Evolutionary conservation across 2,329 filamentous ascomycete species (phyloP), one percentile per base, ranked within the genome.

Genomic region (Curvularia lunata): DNA sequence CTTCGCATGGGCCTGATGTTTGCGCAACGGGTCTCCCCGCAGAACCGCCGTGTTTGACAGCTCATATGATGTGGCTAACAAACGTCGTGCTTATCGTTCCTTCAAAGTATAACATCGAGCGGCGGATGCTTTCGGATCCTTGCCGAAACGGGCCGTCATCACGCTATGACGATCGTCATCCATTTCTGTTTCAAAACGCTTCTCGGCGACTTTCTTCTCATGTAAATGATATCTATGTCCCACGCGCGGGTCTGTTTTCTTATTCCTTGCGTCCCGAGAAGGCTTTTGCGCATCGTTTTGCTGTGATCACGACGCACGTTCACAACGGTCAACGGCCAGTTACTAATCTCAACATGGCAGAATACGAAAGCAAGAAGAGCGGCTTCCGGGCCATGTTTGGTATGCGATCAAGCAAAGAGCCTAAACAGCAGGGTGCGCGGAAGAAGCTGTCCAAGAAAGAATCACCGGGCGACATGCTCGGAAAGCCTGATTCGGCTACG

Each of bases 391-490:
- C 65, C 48, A 62, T 69, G 54, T 69, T 70, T 51, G 62, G 66
- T 7, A 61, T 58, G 58, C 60, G 63, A 46, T 60, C 64, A 37
- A 52, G 53, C 34, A 58, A 58, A 43, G 48, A 53, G 38, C 41
- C 48, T 27, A 68, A 63, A 43, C 62, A 68, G 50, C 40, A 62
- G 19, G 57, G 52, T 25, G 37, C 59, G 25, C 63, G 67, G 27
- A 70, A 62, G 43, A 69, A 68, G 49, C 56, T 70, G 16, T 64
- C 67, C 23, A 70, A 70, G 62, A 69, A 62, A 50, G 61, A 58
- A 16, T 68, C 65, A 40, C 46, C 49, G 25, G 61, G 38, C 61
- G 59, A 59, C 42, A 53, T 53, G 46, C 56, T 30, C 28, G 59
- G 53, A 53, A 62, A 50, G 51, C 58, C 54, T 61, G 59, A 54